A percentile compares a stretch with the other conserved stretches of the same genome.
These are phyloP conservation scores for Phialocephala subalpina DNA, from an alignment of 2,329 filamentous ascomycete species.

Conservation along the genomic window DNA sequence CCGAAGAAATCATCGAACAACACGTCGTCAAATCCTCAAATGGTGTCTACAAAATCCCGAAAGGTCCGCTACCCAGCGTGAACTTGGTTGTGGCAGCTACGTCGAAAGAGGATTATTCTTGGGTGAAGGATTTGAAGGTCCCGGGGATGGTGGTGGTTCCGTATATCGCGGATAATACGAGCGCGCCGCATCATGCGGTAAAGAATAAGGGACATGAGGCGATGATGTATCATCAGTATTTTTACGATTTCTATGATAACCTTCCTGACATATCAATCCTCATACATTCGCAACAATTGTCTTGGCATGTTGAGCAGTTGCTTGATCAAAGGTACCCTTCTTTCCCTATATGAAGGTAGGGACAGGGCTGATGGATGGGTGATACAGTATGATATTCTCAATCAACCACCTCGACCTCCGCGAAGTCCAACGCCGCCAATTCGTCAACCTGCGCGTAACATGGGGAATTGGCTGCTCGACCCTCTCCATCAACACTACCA, in stretches of 20 bases:
- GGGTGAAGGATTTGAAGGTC: constrained; percentile 31
- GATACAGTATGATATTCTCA: constrained; percentile 30
- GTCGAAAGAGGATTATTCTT: constrained; percentile 28
- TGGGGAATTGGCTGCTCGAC: constrained; percentile 63
- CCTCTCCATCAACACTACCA: constrained; percentile 44
- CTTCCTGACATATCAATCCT: constrained; percentile 46
- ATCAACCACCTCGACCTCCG: constrained; percentile 36
- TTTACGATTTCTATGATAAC: constrained; percentile 66
- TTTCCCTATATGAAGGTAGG: neutral
- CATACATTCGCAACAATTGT: constrained; percentile 55
- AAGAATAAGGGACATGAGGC: constrained; percentile 51
- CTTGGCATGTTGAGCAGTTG: constrained; percentile 37
- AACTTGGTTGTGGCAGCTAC: constrained; percentile 34
- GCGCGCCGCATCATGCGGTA: constrained; percentile 54
- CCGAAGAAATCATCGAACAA: constrained; percentile 26
- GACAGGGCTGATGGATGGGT: neutral
- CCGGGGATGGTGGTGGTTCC: constrained; percentile 41
- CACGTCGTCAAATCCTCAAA: constrained; percentile 27
- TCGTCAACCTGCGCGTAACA: constrained; percentile 66
- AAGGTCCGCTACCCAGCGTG: constrained; percentile 27
- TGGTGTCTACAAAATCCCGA: constrained; percentile 28
- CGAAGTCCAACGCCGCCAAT: constrained; percentile 58
- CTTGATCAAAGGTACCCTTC: constrained; percentile 30
- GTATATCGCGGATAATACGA: constrained; percentile 38
- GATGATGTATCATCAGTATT: constrained; percentile 55